Evolutionary conservation across 495 filamentous ascomycete genomes (phyloP).

Genomic region (Talaromyces wortmannii): DNA sequence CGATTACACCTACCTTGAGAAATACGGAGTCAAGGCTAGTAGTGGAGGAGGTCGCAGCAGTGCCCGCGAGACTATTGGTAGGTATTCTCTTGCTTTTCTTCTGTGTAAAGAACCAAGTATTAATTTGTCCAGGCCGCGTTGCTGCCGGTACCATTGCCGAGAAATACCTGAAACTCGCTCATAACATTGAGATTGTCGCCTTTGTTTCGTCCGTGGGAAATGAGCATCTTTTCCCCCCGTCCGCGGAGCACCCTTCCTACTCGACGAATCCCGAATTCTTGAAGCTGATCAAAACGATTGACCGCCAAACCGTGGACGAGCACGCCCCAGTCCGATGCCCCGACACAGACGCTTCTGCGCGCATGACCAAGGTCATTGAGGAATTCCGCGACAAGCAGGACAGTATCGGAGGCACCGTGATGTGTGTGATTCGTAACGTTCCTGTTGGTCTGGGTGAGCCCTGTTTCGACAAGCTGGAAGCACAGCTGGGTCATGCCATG

Average conservation of each 20-base stretch:
- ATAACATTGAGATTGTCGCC: slow-evolving; percentile 85
- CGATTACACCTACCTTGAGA: slow-evolving; percentile 94
- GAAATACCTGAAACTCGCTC: slow-evolving; percentile 76
- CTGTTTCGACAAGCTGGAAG: slow-evolving; percentile 94
- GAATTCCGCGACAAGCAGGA: slow-evolving; percentile 72
- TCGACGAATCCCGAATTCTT: slow-evolving; percentile 84
- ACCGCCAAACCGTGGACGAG: slow-evolving; percentile 72
- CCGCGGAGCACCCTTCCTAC: slow-evolving; percentile 60
- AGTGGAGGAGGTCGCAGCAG: slow-evolving; percentile 88
- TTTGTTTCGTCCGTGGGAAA: slow-evolving; percentile 83
- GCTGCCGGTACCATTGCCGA: slow-evolving; percentile 94
- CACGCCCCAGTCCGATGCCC: slow-evolving; percentile 87
- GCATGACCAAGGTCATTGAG: slow-evolving; percentile 78
- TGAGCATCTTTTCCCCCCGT: slow-evolving; percentile 79
- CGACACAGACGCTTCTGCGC: slow-evolving; percentile 49
- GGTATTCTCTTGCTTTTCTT: slow-evolving; percentile 5
- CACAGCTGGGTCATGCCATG: slow-evolving; percentile 91
- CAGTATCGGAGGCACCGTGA: slow-evolving; percentile 94
- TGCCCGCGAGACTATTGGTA: slow-evolving; percentile 88
- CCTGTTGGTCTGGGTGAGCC: slow-evolving; percentile 90
- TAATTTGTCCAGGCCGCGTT: slow-evolving; percentile 55
- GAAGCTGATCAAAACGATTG: slow-evolving; percentile 63
- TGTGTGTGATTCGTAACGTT: slow-evolving; percentile 88
- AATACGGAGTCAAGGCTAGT: slow-evolving; percentile 93
- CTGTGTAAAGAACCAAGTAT: slow-evolving; percentile 9